Percentiles rank a stretch among this genome's conserved stretches.
Evolutionary conservation across 2,329 filamentous ascomycete species (phyloP).

Genomic region (Phaeosphaeria sp.): DNA sequence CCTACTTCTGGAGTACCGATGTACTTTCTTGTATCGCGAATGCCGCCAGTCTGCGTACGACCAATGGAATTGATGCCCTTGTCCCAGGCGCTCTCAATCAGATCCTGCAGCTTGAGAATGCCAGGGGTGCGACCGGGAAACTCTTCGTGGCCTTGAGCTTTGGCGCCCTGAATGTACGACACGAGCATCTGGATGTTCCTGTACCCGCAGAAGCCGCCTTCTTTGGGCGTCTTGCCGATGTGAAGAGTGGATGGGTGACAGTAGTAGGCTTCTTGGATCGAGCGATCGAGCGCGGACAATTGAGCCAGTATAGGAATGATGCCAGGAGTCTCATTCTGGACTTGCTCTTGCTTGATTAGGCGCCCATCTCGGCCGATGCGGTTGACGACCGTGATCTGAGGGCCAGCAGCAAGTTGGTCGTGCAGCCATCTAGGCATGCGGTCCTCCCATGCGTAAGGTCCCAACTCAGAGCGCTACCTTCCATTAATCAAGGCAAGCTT

Average conservation of each 20-base stretch:
- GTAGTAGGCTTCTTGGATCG: slow-evolving; percentile 75
- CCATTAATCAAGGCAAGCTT: slow-evolving; percentile 16
- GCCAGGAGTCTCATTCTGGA: slow-evolving; percentile 55
- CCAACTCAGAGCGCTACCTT: slow-evolving; percentile 51
- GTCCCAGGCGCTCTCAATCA: slow-evolving; percentile 90
- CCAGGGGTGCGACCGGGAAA: slow-evolving; percentile 71
- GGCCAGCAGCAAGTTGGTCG: slow-evolving; percentile 49
- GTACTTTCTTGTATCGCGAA: slow-evolving; percentile 88
- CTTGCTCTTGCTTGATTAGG: slow-evolving; percentile 48
- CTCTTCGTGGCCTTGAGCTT: slow-evolving; percentile 62
- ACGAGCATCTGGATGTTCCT: slow-evolving; percentile 92
- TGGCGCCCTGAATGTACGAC: slow-evolving; percentile 73
- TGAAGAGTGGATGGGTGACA: slow-evolving; percentile 79
- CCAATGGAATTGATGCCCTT: slow-evolving; percentile 78
- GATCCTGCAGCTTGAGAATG: slow-evolving; percentile 82
- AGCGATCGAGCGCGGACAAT: slow-evolving; percentile 63
- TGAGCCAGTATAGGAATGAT: slow-evolving; percentile 55
- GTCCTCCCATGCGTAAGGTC: slow-evolving; percentile 56
- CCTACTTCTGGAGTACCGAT: slow-evolving; percentile 88
- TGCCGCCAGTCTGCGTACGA: slow-evolving; percentile 82
- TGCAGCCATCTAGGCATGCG: slow-evolving; percentile 54
- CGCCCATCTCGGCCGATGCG: slow-evolving; percentile 52
- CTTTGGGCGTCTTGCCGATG: slow-evolving; percentile 77
- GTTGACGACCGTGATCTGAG: slow-evolving; percentile 48
- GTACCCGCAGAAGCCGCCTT: slow-evolving; percentile 94